Evolutionary conservation across 1,139 yeast genomes (phyloP).

Genomic region (Yamadazyma aaseri): DNA sequence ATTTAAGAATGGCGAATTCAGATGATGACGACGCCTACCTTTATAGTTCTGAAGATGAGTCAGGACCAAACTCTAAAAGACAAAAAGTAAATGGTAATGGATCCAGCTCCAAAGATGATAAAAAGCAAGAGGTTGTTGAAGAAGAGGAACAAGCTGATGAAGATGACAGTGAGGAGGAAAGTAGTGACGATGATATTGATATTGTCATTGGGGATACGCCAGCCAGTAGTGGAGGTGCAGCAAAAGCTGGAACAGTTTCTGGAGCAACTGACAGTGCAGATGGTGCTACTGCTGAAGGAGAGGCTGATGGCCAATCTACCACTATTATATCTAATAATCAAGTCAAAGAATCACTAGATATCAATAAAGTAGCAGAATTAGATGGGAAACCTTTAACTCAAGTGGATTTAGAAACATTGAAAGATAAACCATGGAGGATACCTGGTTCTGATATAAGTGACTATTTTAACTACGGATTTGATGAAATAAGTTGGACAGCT

Average conservation of each 20-base stretch:
- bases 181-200: slow-evolving; percentile 46
- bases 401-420: slow-evolving; percentile 76
- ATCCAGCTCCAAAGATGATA: slow-evolving; percentile 5
- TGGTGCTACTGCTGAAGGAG: slow-evolving; percentile 31
- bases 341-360: slow-evolving; percentile 54
- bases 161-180: slow-evolving; percentile 37
- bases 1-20: slow-evolving; percentile 26
- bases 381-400: slow-evolving; percentile 85
- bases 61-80: slow-evolving; percentile 21
- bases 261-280: slow-evolving; percentile 7
- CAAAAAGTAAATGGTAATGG: too few relatives aligned
- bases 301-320: slow-evolving; percentile 39
- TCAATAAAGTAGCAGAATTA: slow-evolving; percentile 73
- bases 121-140: slow-evolving; percentile 16
- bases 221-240: too few relatives aligned
- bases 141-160: slow-evolving; percentile 34
- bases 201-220: slow-evolving; percentile 34
- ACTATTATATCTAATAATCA: slow-evolving; percentile 35
- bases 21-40: slow-evolving; percentile 86
- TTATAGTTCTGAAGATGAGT: slow-evolving; percentile 68
- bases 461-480: slow-evolving; percentile 94
- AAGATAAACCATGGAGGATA: slow-evolving; percentile 96
- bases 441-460: slow-evolving; percentile 96
- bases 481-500: slow-evolving; percentile 94
- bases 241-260: slow-evolving; percentile 15